phyloP scores from a whole-genome alignment of 129 eudicot genomes.

The Dittrichia graveolens region DNA sequence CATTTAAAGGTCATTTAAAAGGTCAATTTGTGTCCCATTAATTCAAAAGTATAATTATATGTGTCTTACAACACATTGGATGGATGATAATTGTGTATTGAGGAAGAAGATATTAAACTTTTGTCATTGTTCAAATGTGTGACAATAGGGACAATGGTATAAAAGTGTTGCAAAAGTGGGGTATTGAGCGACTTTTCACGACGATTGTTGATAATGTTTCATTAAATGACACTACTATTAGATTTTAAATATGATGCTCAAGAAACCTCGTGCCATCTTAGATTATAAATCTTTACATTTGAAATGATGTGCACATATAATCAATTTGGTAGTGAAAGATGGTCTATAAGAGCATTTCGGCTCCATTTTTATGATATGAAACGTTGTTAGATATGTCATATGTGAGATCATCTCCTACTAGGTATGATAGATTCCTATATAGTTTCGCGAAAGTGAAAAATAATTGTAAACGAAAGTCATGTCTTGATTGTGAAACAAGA shows the following conservation, averaged over 20 bases:
- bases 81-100: background rate
- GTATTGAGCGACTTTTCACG: background rate
- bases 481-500: too few relatives aligned
- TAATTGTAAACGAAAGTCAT: too few relatives aligned
- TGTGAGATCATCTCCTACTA: background rate
- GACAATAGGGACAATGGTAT: background rate
- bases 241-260: too few relatives aligned
- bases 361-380: too few relatives aligned
- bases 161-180: background rate
- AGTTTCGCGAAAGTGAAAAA: too few relatives aligned
- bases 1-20: background rate
- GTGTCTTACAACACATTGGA: conserved; percentile 15
- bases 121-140: background rate
- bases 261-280: background rate
- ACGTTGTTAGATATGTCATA: background rate
- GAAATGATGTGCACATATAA: background rate
- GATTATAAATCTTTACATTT: background rate
- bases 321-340: background rate
- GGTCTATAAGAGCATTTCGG: too few relatives aligned
- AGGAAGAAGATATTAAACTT: background rate
- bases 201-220: too few relatives aligned
- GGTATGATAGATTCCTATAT: too few relatives aligned
- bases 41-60: background rate
- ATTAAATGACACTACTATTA: too few relatives aligned
- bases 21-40: background rate